Percentiles rank a stretch among this genome's conserved stretches.
Evolutionary conservation across 495 filamentous ascomycete genomes (phyloP).

Genomic region (Astrothelium macrocarpum): DNA sequence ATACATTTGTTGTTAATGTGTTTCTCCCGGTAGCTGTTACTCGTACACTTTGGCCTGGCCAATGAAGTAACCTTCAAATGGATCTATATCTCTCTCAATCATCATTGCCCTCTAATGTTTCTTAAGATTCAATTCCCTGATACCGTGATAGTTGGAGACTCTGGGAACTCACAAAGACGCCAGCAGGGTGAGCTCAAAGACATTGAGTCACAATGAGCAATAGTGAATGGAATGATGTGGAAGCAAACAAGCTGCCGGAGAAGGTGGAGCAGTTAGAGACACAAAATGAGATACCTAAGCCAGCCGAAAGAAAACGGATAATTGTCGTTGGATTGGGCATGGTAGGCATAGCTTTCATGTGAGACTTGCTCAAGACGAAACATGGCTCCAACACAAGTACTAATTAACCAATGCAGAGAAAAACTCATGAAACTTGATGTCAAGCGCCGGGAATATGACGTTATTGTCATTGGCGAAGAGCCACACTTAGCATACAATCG

Average conservation of each 20-base stretch:
- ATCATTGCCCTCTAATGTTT: too few relatives aligned
- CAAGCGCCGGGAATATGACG: slow-evolving; percentile 65
- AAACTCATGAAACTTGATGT: slow-evolving; percentile 83
- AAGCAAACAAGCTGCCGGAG: slow-evolving; percentile 28
- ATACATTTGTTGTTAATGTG: too few relatives aligned
- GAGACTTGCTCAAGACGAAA: slow-evolving; percentile 25
- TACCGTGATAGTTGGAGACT: too few relatives aligned
- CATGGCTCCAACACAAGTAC: background rate
- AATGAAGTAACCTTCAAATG: too few relatives aligned
- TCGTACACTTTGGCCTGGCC: too few relatives aligned
- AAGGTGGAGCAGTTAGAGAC: slow-evolving; percentile 20
- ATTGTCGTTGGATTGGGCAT: slow-evolving; percentile 90
- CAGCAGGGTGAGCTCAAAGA: background rate
- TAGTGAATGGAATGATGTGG: slow-evolving; percentile 28
- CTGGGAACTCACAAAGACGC: too few relatives aligned
- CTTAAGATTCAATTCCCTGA: too few relatives aligned
- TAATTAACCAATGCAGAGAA: slow-evolving; percentile 45
- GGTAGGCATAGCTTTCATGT: slow-evolving; percentile 95
- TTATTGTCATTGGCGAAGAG: slow-evolving; percentile 89
- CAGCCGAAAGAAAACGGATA: slow-evolving; percentile 49
- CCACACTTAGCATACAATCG: slow-evolving; percentile 89
- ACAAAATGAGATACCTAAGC: slow-evolving; percentile 21
- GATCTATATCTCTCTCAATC: too few relatives aligned
- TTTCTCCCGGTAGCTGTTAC: too few relatives aligned
- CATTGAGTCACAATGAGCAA: slow-evolving; percentile 18